Evolutionary conservation across 805 yeast genomes (phyloP), one percentile per base, ranked within the genome.

Genomic region (Cyberlindnera misumaiensis): DNA sequence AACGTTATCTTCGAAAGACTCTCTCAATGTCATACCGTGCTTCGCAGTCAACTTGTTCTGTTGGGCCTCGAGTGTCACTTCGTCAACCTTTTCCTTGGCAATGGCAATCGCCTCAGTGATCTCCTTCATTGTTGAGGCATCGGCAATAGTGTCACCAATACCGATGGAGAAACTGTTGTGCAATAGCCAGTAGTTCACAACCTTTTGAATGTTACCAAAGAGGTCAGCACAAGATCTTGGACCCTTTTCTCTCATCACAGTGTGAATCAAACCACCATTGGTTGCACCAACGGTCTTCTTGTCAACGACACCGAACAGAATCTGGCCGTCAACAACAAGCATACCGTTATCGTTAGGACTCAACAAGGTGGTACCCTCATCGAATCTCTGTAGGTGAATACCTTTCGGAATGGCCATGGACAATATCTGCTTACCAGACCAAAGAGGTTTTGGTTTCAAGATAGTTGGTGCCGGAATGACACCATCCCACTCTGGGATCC

Each of bases 401-500:
- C 98, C 99, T 56, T 79, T 80, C 39, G 99, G 98, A 62, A 93
- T 87, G 30, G 95, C 87, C 75, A 85, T 72, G 3, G 97, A 88
- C 41, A 87, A 62, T 63, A 93, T 70, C 64, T 93, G 99, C 60
- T 93, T 93, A 63, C 99, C 99, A 2, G 95, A 73, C 99, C 99
- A 93, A 51, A 93, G 63, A 16, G 97, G 97, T 62, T 83, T 86
- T 40, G 99, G 99, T 57, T 88, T 90, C 42, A 86, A 53, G 38
- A 93, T 80, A 4, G 96, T 95, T 34, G 99, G 99, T 20, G 82
- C 86, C 9, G 98, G 98, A 48, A 93, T 84, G 30, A 84, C 83
- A 51, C 99, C 99, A 68, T 93, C 96, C 99, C 99, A 93, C 47
- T 82, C 81, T 15, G 97, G 97, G 50, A 94, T 87, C 98, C 98